Evolutionary conservation across 495 filamentous ascomycete species (phyloP), one percentile per base, ranked within the genome.

Genomic region (Articulospora tetracladia): DNA sequence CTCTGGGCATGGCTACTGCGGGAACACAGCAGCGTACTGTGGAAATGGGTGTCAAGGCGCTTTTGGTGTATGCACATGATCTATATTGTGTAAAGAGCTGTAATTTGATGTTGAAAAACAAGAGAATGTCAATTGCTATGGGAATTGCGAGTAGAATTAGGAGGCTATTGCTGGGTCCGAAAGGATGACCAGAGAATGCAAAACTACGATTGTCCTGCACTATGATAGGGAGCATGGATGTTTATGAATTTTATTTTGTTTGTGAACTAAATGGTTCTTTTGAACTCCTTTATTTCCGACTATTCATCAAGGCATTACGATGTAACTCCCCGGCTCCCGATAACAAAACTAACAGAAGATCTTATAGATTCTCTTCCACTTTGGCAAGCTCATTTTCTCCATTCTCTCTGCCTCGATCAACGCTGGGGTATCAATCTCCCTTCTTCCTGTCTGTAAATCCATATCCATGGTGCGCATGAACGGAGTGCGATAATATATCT

Each of bases 371-470:
- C 84, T 91, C 83, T 96, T 98, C 93, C 93, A 97, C 60, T 34
- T 72, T 0, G 92, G 92, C 92, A 92, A 94, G 4, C 70, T 62
- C 19, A 79, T 80, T 70, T 74, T 75, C 74, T 96, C 92, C 20
- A 84, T 83, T 8, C 78, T 72, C 74, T 98, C 93, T 64, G 92
- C 86, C 27, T 83, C 84, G 50, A 93, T 75, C 55, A 97, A 71
- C 55, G 88, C 81, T 24, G 80, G 79, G 32, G 96, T 69, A 72
- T 97, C 90, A 47, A 97, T 74, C 53, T 96, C 92, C n/a, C 93
- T 79, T 30, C 91, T 80, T n/a, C 94, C 94, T 10, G 92, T 96
- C 28, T 83, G 77, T 57, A 98, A 69, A 73, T 98, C 94, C 84
- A 97, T 95, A 48, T 93, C 82, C 22, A 74, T 72, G 4, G 77